Percentiles rank a stretch among this genome's conserved stretches.
Conservation (phyloP, 208 protist genomes). For the Leptomonas seymouri region DNA sequence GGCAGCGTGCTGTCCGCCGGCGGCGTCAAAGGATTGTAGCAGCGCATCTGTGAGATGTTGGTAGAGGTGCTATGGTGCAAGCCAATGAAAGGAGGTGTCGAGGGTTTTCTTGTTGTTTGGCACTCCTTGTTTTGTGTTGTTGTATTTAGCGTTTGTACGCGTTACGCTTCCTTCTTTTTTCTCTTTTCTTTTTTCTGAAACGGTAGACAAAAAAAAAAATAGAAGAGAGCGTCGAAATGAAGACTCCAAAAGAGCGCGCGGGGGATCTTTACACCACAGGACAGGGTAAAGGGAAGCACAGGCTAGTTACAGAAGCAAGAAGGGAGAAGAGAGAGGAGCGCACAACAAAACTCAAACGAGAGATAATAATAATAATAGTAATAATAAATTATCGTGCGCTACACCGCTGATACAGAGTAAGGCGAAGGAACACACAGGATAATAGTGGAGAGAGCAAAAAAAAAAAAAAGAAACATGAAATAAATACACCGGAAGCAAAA, state of each 20-base stretch:
- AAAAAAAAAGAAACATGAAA: not conserved
- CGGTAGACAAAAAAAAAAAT: not conserved
- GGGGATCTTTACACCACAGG: not conserved
- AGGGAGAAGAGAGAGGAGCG: too few relatives aligned
- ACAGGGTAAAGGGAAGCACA: not conserved
- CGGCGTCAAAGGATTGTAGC: constrained; percentile 4
- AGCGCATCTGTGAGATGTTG: not conserved
- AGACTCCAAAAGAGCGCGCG: constrained; percentile 2
- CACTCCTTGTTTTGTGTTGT: too few relatives aligned
- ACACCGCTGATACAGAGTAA: not conserved
- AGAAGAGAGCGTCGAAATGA: not conserved
- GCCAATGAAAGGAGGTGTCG: too few relatives aligned
- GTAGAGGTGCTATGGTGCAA: too few relatives aligned
- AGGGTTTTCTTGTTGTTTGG: too few relatives aligned
- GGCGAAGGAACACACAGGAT: constrained; percentile 11
- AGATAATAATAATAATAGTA: too few relatives aligned
- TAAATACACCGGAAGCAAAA: not conserved
- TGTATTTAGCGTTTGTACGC: too few relatives aligned
- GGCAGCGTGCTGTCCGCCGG: constrained; percentile 7
- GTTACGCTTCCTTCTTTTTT: too few relatives aligned
- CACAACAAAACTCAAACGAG: too few relatives aligned
- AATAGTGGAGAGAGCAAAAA: constrained; percentile 7
- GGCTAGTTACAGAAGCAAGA: not conserved
- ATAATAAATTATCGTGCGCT: too few relatives aligned
- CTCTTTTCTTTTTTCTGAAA: too few relatives aligned